Evolutionary conservation across 2,329 filamentous ascomycete genomes (phyloP), one percentile per base, ranked within the genome.

Genomic region (Remersonia thermophila): DNA sequence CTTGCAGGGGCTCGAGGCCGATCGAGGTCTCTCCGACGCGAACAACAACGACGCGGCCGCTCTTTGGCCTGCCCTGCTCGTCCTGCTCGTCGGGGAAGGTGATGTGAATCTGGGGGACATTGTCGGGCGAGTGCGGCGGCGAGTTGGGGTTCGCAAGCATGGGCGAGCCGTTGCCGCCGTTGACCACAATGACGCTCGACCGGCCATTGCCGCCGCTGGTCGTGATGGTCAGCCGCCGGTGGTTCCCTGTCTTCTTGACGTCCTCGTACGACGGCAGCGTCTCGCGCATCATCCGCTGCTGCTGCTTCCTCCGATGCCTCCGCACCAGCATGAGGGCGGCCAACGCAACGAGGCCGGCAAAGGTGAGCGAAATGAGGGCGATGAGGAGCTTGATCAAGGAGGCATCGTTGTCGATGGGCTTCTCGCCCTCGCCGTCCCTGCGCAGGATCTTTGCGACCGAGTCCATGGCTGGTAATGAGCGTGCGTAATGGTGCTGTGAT

Each of bases 31-130:
- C 91, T 44, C 87, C 86, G 35, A 96, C 84, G 35, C 84, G 76
- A 38, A 98, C 89, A 26, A 96, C 77, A 15, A 98, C 81, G 35
- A 96, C 86, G 23, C 87, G 78, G 25, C 89, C 89, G 47, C 80
- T 85, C 64, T 82, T 82, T 50, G 72, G 71, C 59, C 78, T 84
- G 49, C 89, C 89, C 37, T 74, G 66, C 48, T 85, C 83, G 54
- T 95, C 87, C 49, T 93, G 80, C 66, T 96, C 91, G 51, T 93
- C 84, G 12, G 91, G 91, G 67, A 98, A 96, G 26, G 91, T 96
- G 59, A 98, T 94, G 61, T 87, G 85, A 53, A 98, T 98, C 63
- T 96, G 83, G 14, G 91, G 91, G 18, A 96, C 72, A 47, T 82
- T 80, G 59, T 75, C 83, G n/a, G 82, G 80, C 31, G 80, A 83